These are phyloP conservation scores for Mycosphaerella sp. DNA, from an alignment of 2,329 filamentous ascomycete species.

Conservation along the genomic window DNA sequence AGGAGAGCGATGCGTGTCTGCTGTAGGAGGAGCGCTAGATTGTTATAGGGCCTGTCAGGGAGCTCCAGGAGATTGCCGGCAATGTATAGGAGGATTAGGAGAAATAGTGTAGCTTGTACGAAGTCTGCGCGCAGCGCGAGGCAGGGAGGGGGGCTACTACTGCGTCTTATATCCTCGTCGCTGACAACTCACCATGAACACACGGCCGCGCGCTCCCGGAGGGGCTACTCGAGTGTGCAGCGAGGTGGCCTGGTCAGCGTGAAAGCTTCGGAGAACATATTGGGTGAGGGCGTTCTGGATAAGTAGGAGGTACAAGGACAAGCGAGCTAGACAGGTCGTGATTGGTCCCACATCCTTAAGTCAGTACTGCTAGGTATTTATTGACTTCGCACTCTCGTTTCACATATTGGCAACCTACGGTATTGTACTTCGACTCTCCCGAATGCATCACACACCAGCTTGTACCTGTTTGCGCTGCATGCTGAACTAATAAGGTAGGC, in stretches of 20 bases:
- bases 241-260: not conserved
- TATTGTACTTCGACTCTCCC: not conserved
- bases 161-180: not conserved
- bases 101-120: not conserved
- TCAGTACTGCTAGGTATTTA: not conserved
- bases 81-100: not conserved
- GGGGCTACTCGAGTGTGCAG: not conserved
- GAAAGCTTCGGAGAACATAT: not conserved
- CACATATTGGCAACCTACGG: not conserved
- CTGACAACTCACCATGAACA: not conserved
- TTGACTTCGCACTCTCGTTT: not conserved
- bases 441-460: not conserved
- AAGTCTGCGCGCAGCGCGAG: too few relatives aligned
- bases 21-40: not conserved
- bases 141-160: not conserved
- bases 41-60: not conserved
- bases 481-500: not conserved
- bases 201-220: not conserved
- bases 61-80: not conserved
- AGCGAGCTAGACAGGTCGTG: not conserved
- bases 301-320: not conserved
- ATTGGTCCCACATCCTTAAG: not conserved
- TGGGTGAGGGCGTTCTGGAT: not conserved
- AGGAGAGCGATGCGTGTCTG: constrained; percentile 1
- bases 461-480: not conserved